Base-by-base conservation (phyloP, 164 flowering plant genomes). In the Dillenia turbinata region DNA sequence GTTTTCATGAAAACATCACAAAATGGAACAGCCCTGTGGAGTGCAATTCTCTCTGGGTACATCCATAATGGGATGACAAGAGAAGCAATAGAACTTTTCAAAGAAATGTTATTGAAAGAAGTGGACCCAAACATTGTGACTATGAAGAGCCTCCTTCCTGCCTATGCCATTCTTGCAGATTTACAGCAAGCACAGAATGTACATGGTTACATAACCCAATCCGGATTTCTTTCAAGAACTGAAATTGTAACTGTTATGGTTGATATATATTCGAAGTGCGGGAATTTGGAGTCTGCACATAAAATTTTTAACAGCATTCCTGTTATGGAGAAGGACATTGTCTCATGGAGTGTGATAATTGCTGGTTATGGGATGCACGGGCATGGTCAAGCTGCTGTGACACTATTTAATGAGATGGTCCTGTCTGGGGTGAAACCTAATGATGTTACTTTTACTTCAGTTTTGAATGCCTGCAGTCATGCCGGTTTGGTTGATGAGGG, bases 401-500 rank as follows among this genome's bases (percentile, higher is more conserved):
- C 66, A 17, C 90, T 87, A 46, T 90, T 87, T 55, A 58, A 75
- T 54, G 62, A 80, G 62, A 90, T 90, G 96, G 69, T 87, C 61
- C 69, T 64, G 47, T 78, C 85, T 33, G 91, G 91, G 13, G 76
- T 83, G 60, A 61, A 67, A 56, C 94, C 94, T 54, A 88, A 86
- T 65, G 80, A 80, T 50, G 77, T 83, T 66, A 86, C 88, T 12
- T 83, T 87, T 62, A 87, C 90, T 12, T 84, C 90, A 45, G 82
- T 75, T 8, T 70, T 87, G 59, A 79, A 84, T 59, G 90, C 92
- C 10, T 87, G 90, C 64, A 76, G 90, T 70, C 97, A 90, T 69
- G 67, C 79, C n/a, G 97, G 97, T 43, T 43, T 86, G 68, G 88
- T 86, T 57, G 92, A 85, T 49, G 83, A 86, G 47, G 95, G 97